These are phyloP conservation scores for Sphaerosporella brunnea DNA, from an alignment of 495 filamentous ascomycete genomes.

Conservation along the genomic window DNA sequence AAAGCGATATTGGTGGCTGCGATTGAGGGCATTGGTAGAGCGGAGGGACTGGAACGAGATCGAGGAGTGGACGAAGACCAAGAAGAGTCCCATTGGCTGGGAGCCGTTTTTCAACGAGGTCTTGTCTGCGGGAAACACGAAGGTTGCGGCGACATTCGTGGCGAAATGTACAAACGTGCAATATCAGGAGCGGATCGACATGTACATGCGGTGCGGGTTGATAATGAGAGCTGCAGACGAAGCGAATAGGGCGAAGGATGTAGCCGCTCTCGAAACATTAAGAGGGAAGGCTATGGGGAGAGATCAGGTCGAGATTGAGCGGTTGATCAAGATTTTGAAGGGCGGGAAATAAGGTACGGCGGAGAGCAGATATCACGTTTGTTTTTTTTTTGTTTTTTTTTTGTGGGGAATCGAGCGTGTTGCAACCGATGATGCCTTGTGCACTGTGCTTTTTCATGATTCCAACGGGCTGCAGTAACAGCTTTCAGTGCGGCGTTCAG, in stretches of 20 bases:
- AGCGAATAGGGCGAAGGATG: constrained; percentile 64
- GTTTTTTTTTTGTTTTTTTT: neutral
- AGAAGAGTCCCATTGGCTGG: constrained; percentile 91
- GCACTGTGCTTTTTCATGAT: too few species aligned
- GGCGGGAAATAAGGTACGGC: neutral
- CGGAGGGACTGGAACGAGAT: constrained; percentile 82
- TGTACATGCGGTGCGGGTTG: constrained; percentile 94
- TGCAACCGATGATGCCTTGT: too few species aligned
- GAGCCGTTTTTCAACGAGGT: constrained; percentile 90
- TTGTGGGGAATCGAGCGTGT: neutral
- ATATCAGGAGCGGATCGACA: constrained; percentile 49
- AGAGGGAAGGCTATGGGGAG: constrained; percentile 14
- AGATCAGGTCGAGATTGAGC: constrained; percentile 20
- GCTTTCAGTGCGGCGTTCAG: too few species aligned
- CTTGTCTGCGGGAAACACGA: constrained; percentile 74
- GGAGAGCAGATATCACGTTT: neutral
- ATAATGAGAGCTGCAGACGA: constrained; percentile 82
- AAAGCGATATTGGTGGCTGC: constrained; percentile 77
- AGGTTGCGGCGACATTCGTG: constrained; percentile 65
- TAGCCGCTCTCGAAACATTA: constrained; percentile 32
- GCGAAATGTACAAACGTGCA: constrained; percentile 56
- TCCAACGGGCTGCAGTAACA: too few species aligned
- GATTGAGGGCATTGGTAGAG: constrained; percentile 71
- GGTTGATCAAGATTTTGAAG: constrained; percentile 10
- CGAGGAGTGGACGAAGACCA: constrained; percentile 53